Conservation (phyloP, 345 rosid genomes). For the Triadica sebifera region DNA sequence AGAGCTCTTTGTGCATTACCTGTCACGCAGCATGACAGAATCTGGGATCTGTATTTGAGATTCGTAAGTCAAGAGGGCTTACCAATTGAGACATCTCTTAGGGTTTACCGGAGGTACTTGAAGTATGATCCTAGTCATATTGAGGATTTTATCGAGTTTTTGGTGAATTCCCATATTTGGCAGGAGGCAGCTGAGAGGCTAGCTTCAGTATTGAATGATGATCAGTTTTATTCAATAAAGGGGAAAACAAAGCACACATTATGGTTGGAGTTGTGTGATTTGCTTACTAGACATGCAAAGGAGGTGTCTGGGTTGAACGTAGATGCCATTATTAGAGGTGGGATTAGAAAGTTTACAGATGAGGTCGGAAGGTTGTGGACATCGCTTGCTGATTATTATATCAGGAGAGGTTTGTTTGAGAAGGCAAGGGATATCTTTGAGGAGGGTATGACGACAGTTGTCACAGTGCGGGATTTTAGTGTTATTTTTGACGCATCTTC, state of each 20-base stretch:
- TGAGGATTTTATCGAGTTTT: slow-evolving; percentile 88
- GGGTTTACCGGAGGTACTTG: slow-evolving; percentile 91
- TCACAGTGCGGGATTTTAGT: slow-evolving; percentile 89
- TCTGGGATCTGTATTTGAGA: slow-evolving; percentile 84
- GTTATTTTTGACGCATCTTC: slow-evolving; percentile 88
- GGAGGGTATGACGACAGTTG: slow-evolving; percentile 94
- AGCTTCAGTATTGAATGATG: slow-evolving; percentile 90
- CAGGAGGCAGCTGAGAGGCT: slow-evolving; percentile 85
- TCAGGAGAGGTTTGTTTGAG: slow-evolving; percentile 78
- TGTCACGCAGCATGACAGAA: slow-evolving; percentile 86
- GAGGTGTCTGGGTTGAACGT: slow-evolving; percentile 88
- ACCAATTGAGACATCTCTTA: slow-evolving; percentile 85
- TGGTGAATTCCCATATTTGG: slow-evolving; percentile 80
- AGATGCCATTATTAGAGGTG: slow-evolving; percentile 93
- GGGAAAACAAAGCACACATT: slow-evolving; percentile 84
- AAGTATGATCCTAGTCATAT: slow-evolving; percentile 91
- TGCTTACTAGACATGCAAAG: slow-evolving; percentile 77
- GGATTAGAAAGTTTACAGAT: slow-evolving; percentile 84
- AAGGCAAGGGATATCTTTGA: slow-evolving; percentile 91
- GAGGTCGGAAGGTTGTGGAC: slow-evolving; percentile 98
- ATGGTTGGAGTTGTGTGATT: slow-evolving; percentile 92
- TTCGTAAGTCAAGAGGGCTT: slow-evolving; percentile 85
- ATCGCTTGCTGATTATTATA: slow-evolving; percentile 91
- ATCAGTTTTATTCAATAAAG: slow-evolving; percentile 71
- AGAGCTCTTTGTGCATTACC: slow-evolving; percentile 89